Evolutionary conservation across 129 eudicot species (phyloP).

Genomic region (Flaveria robusta): DNA sequence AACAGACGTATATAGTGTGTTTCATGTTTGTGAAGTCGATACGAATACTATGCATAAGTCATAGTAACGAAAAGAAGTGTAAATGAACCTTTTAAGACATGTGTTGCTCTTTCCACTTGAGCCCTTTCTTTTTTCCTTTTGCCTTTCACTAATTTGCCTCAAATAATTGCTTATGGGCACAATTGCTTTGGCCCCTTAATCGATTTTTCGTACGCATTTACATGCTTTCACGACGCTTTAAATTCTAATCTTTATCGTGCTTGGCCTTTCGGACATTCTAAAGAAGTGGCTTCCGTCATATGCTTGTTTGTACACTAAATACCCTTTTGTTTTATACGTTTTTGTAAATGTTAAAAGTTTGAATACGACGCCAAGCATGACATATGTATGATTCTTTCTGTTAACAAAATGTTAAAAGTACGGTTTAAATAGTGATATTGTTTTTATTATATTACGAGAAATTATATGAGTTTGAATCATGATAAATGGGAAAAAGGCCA

Average conservation of each 20-base stretch:
- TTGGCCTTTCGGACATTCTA: conserved; percentile 31
- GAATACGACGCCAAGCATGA: conserved; percentile 13
- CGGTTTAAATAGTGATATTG: not conserved
- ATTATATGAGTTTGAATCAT: not conserved
- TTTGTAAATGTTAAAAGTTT: conserved; percentile 17
- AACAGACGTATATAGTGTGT: conserved; percentile 24
- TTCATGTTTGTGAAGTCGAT: conserved; percentile 9
- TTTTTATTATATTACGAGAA: not conserved
- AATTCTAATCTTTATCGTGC: conserved; percentile 24
- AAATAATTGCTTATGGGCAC: conserved; percentile 45
- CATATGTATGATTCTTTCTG: not conserved
- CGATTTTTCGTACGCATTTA: not conserved
- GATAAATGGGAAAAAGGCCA: conserved; percentile 29
- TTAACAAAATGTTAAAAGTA: not conserved
- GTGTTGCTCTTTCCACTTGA: conserved; percentile 39
- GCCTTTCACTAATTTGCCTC: conserved; percentile 46
- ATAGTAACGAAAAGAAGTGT: conserved; percentile 30
- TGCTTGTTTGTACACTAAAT: conserved; percentile 26
- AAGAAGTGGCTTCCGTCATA: conserved; percentile 46
- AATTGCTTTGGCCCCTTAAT: not conserved
- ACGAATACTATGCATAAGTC: not conserved
- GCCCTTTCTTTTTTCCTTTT: conserved; percentile 36
- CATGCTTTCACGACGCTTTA: no score
- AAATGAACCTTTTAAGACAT: conserved; percentile 38
- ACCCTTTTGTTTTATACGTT: conserved; percentile 27